Evolutionary conservation across 2,329 filamentous ascomycete species (phyloP).

Genomic region (Myriosclerotinia curreyana): DNA sequence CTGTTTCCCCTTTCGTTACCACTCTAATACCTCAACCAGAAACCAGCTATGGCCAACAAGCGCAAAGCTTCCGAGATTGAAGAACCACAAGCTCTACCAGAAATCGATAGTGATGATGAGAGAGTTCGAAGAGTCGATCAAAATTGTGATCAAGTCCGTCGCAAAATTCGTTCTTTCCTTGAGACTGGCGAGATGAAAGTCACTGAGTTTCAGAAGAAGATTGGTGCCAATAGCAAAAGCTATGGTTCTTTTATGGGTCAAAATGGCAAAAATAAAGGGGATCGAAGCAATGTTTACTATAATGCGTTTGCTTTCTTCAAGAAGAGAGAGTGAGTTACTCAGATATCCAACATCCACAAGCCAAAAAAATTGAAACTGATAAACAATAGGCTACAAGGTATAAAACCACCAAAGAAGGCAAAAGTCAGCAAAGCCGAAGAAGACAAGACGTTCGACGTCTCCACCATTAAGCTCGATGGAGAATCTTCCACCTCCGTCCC

Average conservation of each 20-base stretch:
- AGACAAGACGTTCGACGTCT: slow-evolving; percentile 42
- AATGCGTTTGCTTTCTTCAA: slow-evolving; percentile 48
- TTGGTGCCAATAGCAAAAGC: slow-evolving; percentile 40
- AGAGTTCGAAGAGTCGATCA: slow-evolving; percentile 23
- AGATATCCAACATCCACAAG: not conserved
- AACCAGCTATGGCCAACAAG: slow-evolving; percentile 21
- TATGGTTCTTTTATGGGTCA: slow-evolving; percentile 51
- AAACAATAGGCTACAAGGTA: slow-evolving; percentile 41
- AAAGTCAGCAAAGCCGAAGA: slow-evolving; percentile 39
- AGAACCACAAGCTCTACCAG: slow-evolving; percentile 18
- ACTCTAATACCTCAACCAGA: not conserved
- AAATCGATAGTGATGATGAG: slow-evolving; percentile 27
- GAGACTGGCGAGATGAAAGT: slow-evolving; percentile 45
- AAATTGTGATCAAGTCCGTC: slow-evolving; percentile 41
- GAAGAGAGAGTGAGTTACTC: slow-evolving; percentile 43
- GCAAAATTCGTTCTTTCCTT: slow-evolving; percentile 45
- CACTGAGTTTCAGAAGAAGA: slow-evolving; percentile 43
- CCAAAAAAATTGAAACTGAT: not conserved
- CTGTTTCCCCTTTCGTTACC: not conserved
- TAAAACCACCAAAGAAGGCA: slow-evolving; percentile 40
- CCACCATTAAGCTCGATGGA: slow-evolving; percentile 45
- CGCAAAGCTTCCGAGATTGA: slow-evolving; percentile 26
- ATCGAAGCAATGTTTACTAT: slow-evolving; percentile 39
- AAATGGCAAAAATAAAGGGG: slow-evolving; percentile 43
- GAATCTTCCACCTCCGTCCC: slow-evolving; percentile 48